Evolutionary conservation across 805 yeast genomes (phyloP).

Genomic region (Nakazawaea anatomiae): DNA sequence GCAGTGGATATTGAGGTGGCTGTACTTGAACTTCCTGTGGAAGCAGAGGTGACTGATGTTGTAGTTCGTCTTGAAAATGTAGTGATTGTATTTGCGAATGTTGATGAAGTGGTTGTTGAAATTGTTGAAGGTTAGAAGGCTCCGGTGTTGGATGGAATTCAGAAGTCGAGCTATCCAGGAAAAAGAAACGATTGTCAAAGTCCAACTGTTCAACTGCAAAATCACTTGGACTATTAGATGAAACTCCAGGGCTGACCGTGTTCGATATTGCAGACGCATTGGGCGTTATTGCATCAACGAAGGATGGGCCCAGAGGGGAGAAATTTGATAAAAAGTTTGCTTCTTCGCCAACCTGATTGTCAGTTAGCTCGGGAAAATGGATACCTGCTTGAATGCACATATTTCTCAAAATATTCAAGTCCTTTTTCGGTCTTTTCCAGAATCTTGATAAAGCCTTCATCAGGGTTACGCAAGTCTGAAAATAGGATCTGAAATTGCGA

Average conservation of each 20-base stretch:
- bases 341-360: neutral
- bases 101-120: neutral
- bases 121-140: neutral
- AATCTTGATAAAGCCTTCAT: neutral
- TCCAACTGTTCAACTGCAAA: neutral
- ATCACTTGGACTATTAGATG: neutral
- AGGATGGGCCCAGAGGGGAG: neutral
- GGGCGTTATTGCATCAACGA: neutral
- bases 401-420: neutral
- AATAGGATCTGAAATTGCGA: neutral
- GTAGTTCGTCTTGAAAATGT: neutral
- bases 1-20: neutral
- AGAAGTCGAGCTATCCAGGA: neutral
- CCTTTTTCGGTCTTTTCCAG: slow-evolving; percentile 8
- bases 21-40: neutral
- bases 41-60: neutral
- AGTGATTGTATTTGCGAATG: neutral
- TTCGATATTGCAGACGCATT: neutral
- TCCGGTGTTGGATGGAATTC: neutral
- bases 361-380: neutral
- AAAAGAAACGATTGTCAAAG: neutral
- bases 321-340: neutral
- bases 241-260: neutral
- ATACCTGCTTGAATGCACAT: slow-evolving; percentile 1
- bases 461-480: neutral